These are phyloP conservation scores for Phytophthora lateralis DNA, from an alignment of 352 stramenopile genomes.

Conservation along the genomic window DNA sequence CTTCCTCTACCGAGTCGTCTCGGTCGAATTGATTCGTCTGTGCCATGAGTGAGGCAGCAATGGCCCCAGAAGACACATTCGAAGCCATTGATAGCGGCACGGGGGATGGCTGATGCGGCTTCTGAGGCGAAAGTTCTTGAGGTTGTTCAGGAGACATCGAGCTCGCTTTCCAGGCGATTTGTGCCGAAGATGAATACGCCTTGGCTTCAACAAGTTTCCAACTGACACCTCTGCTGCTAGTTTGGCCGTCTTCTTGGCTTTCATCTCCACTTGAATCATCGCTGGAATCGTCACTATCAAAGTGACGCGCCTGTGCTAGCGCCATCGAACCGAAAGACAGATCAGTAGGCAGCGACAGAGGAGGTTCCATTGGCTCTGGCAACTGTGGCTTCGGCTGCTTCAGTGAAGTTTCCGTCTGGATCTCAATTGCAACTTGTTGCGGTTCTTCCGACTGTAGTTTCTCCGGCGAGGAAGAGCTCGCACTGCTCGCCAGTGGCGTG, in stretches of 20 bases:
- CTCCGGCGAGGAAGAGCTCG: slow-evolving; percentile 16
- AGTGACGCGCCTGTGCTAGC: slow-evolving; percentile 30
- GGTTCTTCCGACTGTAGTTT: slow-evolving; percentile 10
- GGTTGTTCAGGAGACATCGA: slow-evolving; percentile 7
- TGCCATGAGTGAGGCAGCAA: slow-evolving; percentile 25
- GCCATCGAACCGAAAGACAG: slow-evolving; percentile 35
- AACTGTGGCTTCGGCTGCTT: slow-evolving; percentile 1
- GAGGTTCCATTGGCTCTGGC: slow-evolving; percentile 7
- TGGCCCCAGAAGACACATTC: slow-evolving; percentile 30
- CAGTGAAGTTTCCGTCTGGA: neutral
- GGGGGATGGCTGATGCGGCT: slow-evolving; percentile 8
- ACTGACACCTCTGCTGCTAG: slow-evolving; percentile 4
- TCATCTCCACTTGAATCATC: slow-evolving; percentile 24
- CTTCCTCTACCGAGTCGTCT: slow-evolving; percentile 24
- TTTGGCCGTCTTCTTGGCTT: slow-evolving; percentile 8
- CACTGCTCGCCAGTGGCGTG: slow-evolving; percentile 21
- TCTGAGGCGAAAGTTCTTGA: slow-evolving; percentile 13
- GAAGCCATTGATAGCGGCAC: slow-evolving; percentile 21
- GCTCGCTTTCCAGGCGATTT: neutral
- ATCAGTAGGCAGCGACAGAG: slow-evolving; percentile 9
- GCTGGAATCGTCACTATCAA: slow-evolving; percentile 38
- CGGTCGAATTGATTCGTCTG: slow-evolving; percentile 30
- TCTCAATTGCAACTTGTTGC: neutral
- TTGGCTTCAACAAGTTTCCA: slow-evolving; percentile 6
- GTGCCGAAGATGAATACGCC: neutral